These are phyloP conservation scores for Plectosphaerella plurivora DNA, from an alignment of 2,329 filamentous ascomycete species.

Conservation along the genomic window DNA sequence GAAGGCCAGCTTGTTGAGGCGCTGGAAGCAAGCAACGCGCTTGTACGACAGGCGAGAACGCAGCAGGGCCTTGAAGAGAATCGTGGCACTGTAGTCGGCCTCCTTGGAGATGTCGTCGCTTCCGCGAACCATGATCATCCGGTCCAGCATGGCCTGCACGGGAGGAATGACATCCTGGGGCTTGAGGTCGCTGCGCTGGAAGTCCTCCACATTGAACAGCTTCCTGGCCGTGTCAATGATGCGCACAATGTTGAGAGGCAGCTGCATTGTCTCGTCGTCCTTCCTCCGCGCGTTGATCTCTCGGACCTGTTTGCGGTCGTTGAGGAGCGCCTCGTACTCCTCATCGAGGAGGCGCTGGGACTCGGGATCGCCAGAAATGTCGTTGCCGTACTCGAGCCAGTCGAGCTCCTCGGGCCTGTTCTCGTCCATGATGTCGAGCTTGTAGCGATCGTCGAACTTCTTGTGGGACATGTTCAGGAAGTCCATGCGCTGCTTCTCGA, in stretches of 20 bases:
- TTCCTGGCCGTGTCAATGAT: constrained; percentile 88
- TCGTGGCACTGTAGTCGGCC: constrained; percentile 81
- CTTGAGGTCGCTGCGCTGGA: constrained; percentile 81
- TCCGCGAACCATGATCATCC: constrained; percentile 82
- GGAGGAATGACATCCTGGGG: constrained; percentile 82
- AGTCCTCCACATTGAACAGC: constrained; percentile 84
- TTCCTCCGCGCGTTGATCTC: constrained; percentile 62
- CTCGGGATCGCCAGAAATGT: constrained; percentile 81
- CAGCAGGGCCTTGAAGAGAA: constrained; percentile 88
- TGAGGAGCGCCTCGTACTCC: constrained; percentile 75
- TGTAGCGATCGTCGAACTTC: constrained; percentile 76
- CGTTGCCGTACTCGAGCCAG: constrained; percentile 78
- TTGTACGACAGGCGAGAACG: constrained; percentile 91
- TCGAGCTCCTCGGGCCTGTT: constrained; percentile 52
- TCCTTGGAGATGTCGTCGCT: constrained; percentile 76
- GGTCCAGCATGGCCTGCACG: constrained; percentile 69
- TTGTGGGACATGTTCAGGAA: constrained; percentile 75
- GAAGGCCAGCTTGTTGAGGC: constrained; percentile 85
- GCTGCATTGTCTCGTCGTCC: constrained; percentile 80
- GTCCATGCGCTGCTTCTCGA: constrained; percentile 89
- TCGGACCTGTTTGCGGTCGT: constrained; percentile 74
- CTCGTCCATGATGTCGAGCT: constrained; percentile 78
- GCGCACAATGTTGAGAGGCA: constrained; percentile 86
- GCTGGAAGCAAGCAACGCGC: constrained; percentile 79
- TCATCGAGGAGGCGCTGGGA: constrained; percentile 83